Percentiles rank a stretch among this genome's conserved stretches.
phyloP scores from a whole-genome alignment of 805 yeast genomes.

The Ogataea pilisensis region DNA sequence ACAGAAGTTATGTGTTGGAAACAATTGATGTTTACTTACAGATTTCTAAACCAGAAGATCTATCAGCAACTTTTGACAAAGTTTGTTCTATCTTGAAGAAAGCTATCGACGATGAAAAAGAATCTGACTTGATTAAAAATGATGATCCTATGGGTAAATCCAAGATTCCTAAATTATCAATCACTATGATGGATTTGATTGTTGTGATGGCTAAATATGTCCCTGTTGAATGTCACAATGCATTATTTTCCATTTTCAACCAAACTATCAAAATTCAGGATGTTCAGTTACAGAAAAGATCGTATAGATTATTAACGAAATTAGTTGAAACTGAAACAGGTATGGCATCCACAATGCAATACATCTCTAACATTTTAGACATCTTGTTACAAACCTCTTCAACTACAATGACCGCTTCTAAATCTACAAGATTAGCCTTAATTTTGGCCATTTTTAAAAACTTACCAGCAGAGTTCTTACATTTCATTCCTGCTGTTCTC shows the following conservation, averaged over 20 bases:
- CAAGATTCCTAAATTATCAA: constrained; percentile 51
- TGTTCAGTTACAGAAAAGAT: constrained; percentile 79
- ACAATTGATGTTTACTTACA: constrained; percentile 78
- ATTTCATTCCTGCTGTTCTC: constrained; percentile 74
- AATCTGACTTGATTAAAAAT: constrained; percentile 31
- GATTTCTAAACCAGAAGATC: constrained; percentile 62
- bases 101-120: constrained; percentile 60
- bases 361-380: constrained; percentile 54
- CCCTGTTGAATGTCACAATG: constrained; percentile 64
- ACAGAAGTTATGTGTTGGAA: constrained; percentile 80
- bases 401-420: constrained; percentile 64
- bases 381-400: constrained; percentile 57
- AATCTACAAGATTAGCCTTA: constrained; percentile 74
- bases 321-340: constrained; percentile 71
- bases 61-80: constrained; percentile 75
- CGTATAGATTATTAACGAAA: constrained; percentile 73
- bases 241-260: constrained; percentile 74
- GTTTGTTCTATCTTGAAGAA: constrained; percentile 75
- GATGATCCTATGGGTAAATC: constrained; percentile 30
- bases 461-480: constrained; percentile 61
- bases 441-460: constrained; percentile 55
- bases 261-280: constrained; percentile 56
- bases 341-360: constrained; percentile 43
- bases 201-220: constrained; percentile 85
- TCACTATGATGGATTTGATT: constrained; percentile 87